Conservation (phyloP, 2,329 filamentous ascomycete species). For the Monosporascus sp. region DNA sequence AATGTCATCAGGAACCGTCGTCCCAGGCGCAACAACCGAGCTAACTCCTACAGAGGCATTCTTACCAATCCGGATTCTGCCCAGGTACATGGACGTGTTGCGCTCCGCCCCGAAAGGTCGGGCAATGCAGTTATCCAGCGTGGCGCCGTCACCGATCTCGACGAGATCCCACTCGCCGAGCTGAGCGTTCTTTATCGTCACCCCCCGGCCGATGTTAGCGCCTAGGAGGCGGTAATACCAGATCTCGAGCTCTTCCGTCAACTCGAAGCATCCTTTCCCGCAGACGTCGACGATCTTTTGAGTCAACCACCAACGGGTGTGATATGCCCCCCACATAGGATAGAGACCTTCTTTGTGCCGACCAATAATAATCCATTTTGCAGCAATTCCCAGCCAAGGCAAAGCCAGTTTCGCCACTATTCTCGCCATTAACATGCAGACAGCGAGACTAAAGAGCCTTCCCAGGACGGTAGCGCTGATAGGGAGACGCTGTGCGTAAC, state of each 20-base stretch:
- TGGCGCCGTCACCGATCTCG: conserved; percentile 44
- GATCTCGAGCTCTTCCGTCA: conserved; percentile 32
- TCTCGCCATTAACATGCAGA: conserved; percentile 38
- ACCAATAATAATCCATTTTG: conserved; percentile 52
- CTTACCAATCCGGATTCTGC: conserved; percentile 42
- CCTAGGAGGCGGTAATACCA: conserved; percentile 48
- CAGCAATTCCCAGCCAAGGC: conserved; percentile 41
- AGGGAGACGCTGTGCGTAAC: conserved; percentile 32
- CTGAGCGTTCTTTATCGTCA: conserved; percentile 37
- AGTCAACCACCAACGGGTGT: conserved; percentile 54
- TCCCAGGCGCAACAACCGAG: conserved; percentile 46
- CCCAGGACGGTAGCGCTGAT: conserved; percentile 36
- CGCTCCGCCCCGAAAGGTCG: conserved; percentile 49
- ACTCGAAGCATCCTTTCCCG: conserved; percentile 40
- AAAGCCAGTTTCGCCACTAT: conserved; percentile 31
- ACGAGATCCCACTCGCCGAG: conserved; percentile 53
- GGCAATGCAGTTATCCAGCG: conserved; percentile 41
- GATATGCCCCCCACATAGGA: conserved; percentile 55
- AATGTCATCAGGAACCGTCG: conserved; percentile 39
- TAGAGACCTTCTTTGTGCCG: conserved; percentile 47
- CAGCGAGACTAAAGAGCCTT: conserved; percentile 41
- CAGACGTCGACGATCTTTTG: conserved; percentile 46
- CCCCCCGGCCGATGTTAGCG: conserved; percentile 45
- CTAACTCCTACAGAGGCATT: conserved; percentile 41
- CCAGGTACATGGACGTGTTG: conserved; percentile 55